Conservation (phyloP, 2,329 filamentous ascomycete genomes). For the Phoma sp. region DNA sequence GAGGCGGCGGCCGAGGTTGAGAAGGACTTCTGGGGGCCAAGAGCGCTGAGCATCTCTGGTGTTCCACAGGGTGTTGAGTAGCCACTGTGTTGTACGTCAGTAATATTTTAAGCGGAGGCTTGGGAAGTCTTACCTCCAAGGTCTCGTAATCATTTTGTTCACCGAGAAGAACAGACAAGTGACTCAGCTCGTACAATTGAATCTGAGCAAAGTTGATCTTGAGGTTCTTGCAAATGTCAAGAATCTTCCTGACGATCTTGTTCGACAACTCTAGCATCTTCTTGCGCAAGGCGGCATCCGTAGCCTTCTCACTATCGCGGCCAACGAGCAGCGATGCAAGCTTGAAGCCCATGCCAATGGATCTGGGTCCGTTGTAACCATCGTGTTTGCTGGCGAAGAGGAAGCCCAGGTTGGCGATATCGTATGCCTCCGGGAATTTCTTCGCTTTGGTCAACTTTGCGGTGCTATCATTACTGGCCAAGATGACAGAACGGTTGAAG, state of each 20-base stretch:
- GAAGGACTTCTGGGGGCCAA: constrained; percentile 51
- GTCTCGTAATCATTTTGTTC: constrained; percentile 56
- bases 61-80: constrained; percentile 49
- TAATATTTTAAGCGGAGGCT: neutral
- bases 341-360: constrained; percentile 50
- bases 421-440: constrained; percentile 44
- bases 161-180: constrained; percentile 53
- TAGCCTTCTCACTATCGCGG: constrained; percentile 35
- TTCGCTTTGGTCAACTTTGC: constrained; percentile 36
- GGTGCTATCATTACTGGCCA: constrained; percentile 35
- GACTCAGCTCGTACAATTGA: constrained; percentile 52
- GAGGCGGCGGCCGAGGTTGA: constrained; percentile 61
- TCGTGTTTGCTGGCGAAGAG: constrained; percentile 41
- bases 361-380: constrained; percentile 41
- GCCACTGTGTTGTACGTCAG: constrained; percentile 28
- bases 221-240: constrained; percentile 50
- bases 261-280: constrained; percentile 52
- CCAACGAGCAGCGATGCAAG: constrained; percentile 45
- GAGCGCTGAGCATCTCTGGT: constrained; percentile 44
- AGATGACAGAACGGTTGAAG: constrained; percentile 39
- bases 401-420: constrained; percentile 45
- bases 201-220: constrained; percentile 55
- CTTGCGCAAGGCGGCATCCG: constrained; percentile 47
- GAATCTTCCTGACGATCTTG: constrained; percentile 52
- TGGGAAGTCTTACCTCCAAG: constrained; percentile 37